Base-by-base conservation (phyloP, 2,329 filamentous ascomycete genomes). In the Diaporthe eres region DNA sequence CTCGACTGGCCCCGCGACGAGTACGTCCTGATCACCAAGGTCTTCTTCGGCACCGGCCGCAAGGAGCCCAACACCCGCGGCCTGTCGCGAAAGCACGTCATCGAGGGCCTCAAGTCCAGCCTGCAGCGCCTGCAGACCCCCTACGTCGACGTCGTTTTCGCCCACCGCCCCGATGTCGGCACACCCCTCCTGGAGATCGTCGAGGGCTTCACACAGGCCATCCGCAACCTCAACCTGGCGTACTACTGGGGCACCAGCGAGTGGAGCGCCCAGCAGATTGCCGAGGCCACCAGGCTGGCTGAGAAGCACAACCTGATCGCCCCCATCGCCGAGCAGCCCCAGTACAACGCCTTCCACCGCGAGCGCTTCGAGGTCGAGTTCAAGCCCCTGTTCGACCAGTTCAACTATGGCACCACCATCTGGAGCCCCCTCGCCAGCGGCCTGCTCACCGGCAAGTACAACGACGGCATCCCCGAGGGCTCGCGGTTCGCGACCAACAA, bases 141-240 rank as follows among this genome's bases (percentile, higher is more conserved):
- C n/a, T 94, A 94, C 80, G 91, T 93, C 72, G 91, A 93, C 81
- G 85, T 93, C 60, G 88, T 92, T 51, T 90, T 92, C 73, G 90
- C 91, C 4, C 91, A 93, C 82, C 86, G 91, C 37, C 88, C 89
- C 22, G 91, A 93, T 78, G 83, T 84, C 28, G 86, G 86, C 73
- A 91, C 90, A 2, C 89, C 90, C 4, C 91, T 92, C 87, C 90
- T 90, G 82, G 91, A 93, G 83, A 90, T 91, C 55, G 91, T 93
- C 72, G 88, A 86, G 78, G 87, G 82, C 76, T 88, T 85, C 82
- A 87, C 82, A 79, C 85, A 85, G 81, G 83, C 84, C 77, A 90
- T 85, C 78, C 83, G 82, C 79, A 88, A 89, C 80, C 86, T 91
- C 76, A 91, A 91, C 83, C 81, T 91, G 51, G 90, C 90, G 31